A percentile compares a stretch with the other conserved stretches of the same genome.
Conservation (phyloP, 1,284 basidiomycete genomes). For the Veloporphyrellus conicus region DNA sequence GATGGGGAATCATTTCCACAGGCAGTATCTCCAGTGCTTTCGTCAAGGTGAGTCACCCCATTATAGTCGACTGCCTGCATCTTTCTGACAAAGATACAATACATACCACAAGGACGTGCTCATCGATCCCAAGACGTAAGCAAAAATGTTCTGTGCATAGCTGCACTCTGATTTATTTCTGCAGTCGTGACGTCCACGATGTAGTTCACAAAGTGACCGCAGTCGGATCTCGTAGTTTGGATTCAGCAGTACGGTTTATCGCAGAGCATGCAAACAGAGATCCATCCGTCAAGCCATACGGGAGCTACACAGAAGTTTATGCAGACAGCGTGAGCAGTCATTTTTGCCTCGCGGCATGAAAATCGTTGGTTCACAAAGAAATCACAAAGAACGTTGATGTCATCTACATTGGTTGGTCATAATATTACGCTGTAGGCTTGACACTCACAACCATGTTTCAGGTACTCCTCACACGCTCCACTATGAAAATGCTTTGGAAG, state of each 20-base stretch:
- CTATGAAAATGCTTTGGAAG: conserved; percentile 73
- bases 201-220: conserved; percentile 74
- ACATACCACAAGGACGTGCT: conserved; percentile 44
- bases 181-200: conserved; percentile 66
- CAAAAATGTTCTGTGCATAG: background rate
- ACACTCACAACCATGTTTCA: conserved; percentile 25
- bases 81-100: conserved; percentile 10
- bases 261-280: conserved; percentile 47
- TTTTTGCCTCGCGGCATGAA: background rate
- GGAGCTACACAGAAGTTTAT: conserved; percentile 75
- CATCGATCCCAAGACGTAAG: conserved; percentile 48
- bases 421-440: conserved; percentile 8
- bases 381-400: conserved; percentile 64
- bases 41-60: conserved; percentile 37
- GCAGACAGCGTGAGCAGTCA: conserved; percentile 52
- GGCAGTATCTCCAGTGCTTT: conserved; percentile 46
- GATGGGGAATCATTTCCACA: conserved; percentile 57
- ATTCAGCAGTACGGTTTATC: conserved; percentile 73
- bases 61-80: no score
- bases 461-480: conserved; percentile 87
- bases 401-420: conserved; percentile 68
- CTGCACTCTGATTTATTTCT: conserved; percentile 1
- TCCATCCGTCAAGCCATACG: conserved; percentile 62
- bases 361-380: conserved; percentile 6
- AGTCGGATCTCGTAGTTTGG: conserved; percentile 72